These are phyloP conservation scores for Thyridium curvatum DNA, from an alignment of 2,329 filamentous ascomycete species.

Conservation along the genomic window DNA sequence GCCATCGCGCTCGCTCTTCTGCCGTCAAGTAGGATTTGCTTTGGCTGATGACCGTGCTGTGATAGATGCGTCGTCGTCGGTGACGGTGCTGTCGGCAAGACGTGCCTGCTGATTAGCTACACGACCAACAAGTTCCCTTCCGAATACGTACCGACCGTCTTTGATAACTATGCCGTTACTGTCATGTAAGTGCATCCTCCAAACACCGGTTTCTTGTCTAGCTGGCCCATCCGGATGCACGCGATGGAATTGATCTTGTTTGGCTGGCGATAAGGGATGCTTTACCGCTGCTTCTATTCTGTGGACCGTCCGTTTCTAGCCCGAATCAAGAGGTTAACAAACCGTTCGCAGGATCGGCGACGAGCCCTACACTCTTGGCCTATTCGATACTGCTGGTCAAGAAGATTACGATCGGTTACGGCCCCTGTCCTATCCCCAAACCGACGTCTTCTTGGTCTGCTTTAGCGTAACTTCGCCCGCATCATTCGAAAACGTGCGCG, in stretches of 20 bases:
- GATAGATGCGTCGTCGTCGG: conserved; percentile 94
- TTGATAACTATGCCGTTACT: conserved; percentile 99
- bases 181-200: conserved; percentile 74
- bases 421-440: conserved; percentile 95
- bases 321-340: conserved; percentile 6
- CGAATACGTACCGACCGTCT: conserved; percentile 98
- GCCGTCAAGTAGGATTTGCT: no score
- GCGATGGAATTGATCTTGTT: no score
- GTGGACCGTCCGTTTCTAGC: not conserved
- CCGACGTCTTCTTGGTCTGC: conserved; percentile 97
- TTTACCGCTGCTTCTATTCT: not conserved
- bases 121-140: conserved; percentile 99
- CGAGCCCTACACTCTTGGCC: conserved; percentile 92
- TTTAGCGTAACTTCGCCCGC: conserved; percentile 97
- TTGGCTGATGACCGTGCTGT: conserved; percentile 7
- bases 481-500: conserved; percentile 97
- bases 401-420: conserved; percentile 98
- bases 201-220: not conserved
- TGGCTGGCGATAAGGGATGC: not conserved
- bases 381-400: conserved; percentile 98
- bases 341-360: conserved; percentile 77
- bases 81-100: conserved; percentile 99
- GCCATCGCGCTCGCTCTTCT: no score
- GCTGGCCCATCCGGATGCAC: not conserved
- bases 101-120: conserved; percentile 97